phyloP scores from a whole-genome alignment of 305 asterid genomes.

The Salvia sclarea region DNA sequence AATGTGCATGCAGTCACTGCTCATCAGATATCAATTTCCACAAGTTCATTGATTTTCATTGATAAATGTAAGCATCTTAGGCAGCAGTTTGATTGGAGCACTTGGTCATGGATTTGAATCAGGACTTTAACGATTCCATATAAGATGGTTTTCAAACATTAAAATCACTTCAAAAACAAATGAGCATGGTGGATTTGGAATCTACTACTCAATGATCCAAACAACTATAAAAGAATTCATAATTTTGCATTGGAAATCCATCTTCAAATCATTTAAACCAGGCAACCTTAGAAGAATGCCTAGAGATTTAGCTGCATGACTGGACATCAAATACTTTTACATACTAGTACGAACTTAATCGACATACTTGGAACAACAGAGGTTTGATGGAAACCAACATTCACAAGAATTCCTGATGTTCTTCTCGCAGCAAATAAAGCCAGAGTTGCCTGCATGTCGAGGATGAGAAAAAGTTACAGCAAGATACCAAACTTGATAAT shows the following conservation, averaged over 20 bases:
- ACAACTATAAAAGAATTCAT: background rate
- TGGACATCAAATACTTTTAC: constrained; percentile 16
- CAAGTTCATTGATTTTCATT: constrained; percentile 5
- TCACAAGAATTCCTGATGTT: constrained; percentile 91
- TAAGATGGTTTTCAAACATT: background rate
- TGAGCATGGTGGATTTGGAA: background rate
- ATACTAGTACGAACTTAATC: constrained; percentile 20
- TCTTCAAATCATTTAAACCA: background rate
- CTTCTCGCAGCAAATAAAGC: constrained; percentile 89
- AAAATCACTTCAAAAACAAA: background rate
- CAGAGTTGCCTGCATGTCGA: constrained; percentile 72
- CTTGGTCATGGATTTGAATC: background rate
- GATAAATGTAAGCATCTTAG: constrained; percentile 15
- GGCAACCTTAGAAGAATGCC: background rate
- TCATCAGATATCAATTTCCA: background rate
- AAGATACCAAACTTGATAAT: constrained; percentile 22
- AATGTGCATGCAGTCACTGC: constrained; percentile 14
- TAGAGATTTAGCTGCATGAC: background rate
- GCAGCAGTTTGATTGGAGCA: background rate
- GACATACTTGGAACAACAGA: constrained; percentile 87
- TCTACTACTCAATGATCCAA: background rate
- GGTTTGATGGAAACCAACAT: constrained; percentile 92
- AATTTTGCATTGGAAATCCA: background rate
- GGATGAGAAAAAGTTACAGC: constrained; percentile 12
- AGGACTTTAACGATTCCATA: background rate